Conservation (phyloP, 164 flowering plant species). For the Kalanchoe fedtschenkoi region DNA sequence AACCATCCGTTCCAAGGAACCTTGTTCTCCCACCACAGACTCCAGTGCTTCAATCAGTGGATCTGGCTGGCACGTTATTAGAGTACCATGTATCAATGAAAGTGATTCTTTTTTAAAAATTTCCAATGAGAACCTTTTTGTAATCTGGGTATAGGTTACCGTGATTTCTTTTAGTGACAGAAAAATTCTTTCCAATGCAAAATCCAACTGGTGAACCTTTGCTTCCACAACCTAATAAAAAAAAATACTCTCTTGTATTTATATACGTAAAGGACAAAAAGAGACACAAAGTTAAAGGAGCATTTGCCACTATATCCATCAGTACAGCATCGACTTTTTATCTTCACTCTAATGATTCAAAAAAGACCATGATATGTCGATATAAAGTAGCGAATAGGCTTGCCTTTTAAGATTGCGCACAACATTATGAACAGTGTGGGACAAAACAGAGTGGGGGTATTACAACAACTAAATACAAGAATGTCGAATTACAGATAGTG, state of each 20-base stretch:
- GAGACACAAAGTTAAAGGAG: no score
- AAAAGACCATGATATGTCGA: no score
- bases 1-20: constrained; percentile 35
- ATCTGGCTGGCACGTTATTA: constrained; percentile 63
- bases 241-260: background rate
- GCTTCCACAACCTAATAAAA: constrained; percentile 75
- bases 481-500: background rate
- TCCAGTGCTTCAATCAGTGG: constrained; percentile 69
- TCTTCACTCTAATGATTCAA: no score
- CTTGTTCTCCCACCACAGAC: constrained; percentile 56
- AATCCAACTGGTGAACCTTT: constrained; percentile 86
- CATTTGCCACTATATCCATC: no score
- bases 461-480: background rate
- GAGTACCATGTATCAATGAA: background rate
- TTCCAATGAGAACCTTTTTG: background rate
- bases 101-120: background rate
- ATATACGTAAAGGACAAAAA: background rate
- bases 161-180: constrained; percentile 72
- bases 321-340: no score
- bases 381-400: no score
- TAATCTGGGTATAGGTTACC: constrained; percentile 26
- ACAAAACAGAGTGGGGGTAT: no score
- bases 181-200: constrained; percentile 65
- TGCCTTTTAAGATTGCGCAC: no score
- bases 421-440: no score